Evolutionary conservation across 805 yeast species (phyloP).

Genomic region (Lachancea lanzarotensis): DNA sequence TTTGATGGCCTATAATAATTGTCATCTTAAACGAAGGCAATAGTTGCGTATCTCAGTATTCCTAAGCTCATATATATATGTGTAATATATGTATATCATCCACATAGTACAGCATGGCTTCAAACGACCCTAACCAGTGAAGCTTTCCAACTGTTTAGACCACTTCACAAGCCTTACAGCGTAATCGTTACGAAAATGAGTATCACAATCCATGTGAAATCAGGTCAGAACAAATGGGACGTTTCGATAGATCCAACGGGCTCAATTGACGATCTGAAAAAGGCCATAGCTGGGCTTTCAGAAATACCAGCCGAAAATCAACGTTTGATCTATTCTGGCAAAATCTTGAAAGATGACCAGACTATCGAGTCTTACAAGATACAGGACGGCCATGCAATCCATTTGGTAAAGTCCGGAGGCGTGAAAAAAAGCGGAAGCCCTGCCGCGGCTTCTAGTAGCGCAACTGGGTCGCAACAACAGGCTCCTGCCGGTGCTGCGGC

Average conservation of each 20-base stretch:
- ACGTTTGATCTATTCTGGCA: conserved; percentile 87
- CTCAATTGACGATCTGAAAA: conserved; percentile 66
- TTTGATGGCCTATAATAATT: no score
- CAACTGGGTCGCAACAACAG: conserved; percentile 16
- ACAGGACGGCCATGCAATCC: conserved; percentile 81
- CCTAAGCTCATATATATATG: no score
- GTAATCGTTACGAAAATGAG: conserved; percentile 13
- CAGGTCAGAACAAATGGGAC: conserved; percentile 78
- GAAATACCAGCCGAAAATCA: conserved; percentile 73
- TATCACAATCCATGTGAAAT: conserved; percentile 27
- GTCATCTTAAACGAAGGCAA: no score
- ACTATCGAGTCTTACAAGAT: conserved; percentile 70
- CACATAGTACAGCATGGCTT: no score
- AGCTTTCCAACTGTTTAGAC: no score
- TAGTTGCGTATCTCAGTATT: no score
- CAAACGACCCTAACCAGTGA: background rate
- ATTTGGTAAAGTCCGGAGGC: conserved; percentile 77
- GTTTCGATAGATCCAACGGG: conserved; percentile 46
- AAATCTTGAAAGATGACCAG: conserved; percentile 81
- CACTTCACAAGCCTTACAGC: background rate
- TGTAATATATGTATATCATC: no score
- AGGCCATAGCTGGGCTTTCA: conserved; percentile 50
- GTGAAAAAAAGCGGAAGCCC: conserved; percentile 18
- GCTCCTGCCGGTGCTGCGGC: conserved; percentile 27
- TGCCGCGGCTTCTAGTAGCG: conserved; percentile 11